Conservation (phyloP, 75 land plant genomes). For the Cryptomeria japonica region DNA sequence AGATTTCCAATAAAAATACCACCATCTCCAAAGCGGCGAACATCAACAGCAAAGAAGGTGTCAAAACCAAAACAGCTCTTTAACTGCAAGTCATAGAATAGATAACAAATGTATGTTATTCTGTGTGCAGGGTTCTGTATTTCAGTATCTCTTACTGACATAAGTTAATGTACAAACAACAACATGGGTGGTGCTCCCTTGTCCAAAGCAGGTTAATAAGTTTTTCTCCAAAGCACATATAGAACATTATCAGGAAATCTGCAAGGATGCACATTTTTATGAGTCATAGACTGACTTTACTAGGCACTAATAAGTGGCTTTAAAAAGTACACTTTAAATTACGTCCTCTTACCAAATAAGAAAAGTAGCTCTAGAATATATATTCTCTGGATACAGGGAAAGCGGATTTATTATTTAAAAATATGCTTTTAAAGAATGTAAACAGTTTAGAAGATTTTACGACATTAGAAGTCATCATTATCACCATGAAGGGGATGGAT, state of each 20-base stretch:
- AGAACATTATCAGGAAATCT: not conserved
- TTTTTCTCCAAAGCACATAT: not conserved
- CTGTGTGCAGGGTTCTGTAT: not conserved
- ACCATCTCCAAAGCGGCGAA: conserved; percentile 95
- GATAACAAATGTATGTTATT: conserved; percentile 5
- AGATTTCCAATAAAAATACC: conserved; percentile 96
- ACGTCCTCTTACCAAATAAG: not conserved
- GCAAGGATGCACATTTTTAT: not conserved
- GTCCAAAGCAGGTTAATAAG: not conserved
- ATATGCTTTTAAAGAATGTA: not conserved
- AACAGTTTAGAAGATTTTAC: not conserved
- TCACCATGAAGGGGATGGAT: not conserved
- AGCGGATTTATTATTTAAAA: not conserved
- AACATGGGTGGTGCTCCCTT: not conserved
- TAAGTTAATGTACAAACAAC: not conserved
- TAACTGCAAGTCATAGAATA: conserved; percentile 52
- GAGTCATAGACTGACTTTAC: not conserved
- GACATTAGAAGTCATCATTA: too few species aligned
- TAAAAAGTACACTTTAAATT: not conserved
- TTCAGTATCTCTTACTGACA: not conserved
- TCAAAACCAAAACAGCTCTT: conserved; percentile 88
- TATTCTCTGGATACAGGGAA: not conserved
- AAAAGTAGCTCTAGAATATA: not conserved
- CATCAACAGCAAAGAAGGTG: conserved; percentile 92
- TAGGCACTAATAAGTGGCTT: too few species aligned